phyloP scores from a whole-genome alignment of 2,329 filamentous ascomycete species.

The Camillea tinctor region DNA sequence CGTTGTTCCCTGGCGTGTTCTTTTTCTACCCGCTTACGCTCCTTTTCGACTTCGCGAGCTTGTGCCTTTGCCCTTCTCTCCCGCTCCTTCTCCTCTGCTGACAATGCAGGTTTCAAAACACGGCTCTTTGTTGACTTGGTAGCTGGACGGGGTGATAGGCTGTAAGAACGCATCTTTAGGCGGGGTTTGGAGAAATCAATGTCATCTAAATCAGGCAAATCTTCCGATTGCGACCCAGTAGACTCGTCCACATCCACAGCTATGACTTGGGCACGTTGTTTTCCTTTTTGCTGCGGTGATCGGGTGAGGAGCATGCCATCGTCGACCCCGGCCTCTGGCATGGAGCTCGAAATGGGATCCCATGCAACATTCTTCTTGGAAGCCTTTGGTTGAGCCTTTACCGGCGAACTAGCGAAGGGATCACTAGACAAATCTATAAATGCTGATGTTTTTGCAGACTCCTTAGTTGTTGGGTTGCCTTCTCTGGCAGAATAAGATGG shows the following conservation, averaged over 20 bases:
- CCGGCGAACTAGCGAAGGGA: conserved; percentile 13
- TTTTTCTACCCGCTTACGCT: conserved; percentile 55
- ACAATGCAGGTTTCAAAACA: conserved; percentile 13
- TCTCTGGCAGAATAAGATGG: not conserved
- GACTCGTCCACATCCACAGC: conserved; percentile 37
- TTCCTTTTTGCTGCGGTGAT: conserved; percentile 8
- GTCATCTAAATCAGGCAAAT: conserved; percentile 47
- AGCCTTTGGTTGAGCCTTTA: conserved; percentile 13
- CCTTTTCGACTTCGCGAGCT: conserved; percentile 53
- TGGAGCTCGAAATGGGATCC: conserved; percentile 55
- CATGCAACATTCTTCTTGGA: conserved; percentile 34
- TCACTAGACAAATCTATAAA: conserved; percentile 32
- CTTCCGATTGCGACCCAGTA: conserved; percentile 37
- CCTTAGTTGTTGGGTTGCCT: conserved; percentile 6
- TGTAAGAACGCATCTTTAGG: conserved; percentile 11
- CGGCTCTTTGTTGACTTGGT: conserved; percentile 14
- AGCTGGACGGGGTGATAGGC: conserved; percentile 18
- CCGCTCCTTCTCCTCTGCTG: conserved; percentile 36
- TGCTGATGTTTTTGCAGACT: conserved; percentile 11
- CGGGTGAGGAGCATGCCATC: conserved; percentile 16
- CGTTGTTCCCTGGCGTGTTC: conserved; percentile 61
- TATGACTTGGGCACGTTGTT: conserved; percentile 32
- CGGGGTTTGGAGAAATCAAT: conserved; percentile 37
- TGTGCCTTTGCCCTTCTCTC: conserved; percentile 46
- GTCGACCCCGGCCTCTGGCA: conserved; percentile 38